Conservation (phyloP, 164 flowering plant species). For the Piper longum region DNA sequence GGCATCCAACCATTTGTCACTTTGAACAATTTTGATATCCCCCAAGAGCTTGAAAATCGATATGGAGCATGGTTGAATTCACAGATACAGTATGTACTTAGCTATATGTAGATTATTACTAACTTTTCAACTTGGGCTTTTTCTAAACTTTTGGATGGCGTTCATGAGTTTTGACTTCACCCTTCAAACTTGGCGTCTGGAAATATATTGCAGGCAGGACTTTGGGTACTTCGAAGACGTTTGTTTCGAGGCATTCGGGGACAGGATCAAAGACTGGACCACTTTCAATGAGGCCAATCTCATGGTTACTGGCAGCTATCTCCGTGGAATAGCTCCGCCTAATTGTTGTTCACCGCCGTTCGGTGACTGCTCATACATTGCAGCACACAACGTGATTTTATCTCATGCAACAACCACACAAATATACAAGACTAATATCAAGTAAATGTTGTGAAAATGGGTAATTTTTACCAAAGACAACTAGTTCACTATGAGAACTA, state of each 20-base stretch:
- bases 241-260: slow-evolving; percentile 5
- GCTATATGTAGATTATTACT: not conserved
- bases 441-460: no score
- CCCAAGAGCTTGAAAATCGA: slow-evolving; percentile 10
- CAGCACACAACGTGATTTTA: slow-evolving; percentile 6
- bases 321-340: slow-evolving; percentile 1
- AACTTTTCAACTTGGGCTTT: not conserved
- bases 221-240: slow-evolving; percentile 6
- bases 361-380: slow-evolving; percentile 9
- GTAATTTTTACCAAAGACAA: no score
- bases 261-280: slow-evolving; percentile 7
- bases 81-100: slow-evolving; percentile 3
- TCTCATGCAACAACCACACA: slow-evolving; percentile 5
- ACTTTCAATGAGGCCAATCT: slow-evolving; percentile 6
- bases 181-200: not conserved
- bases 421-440: slow-evolving; percentile 6
- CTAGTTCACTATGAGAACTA: no score
- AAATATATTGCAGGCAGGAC: slow-evolving; percentile 4
- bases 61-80: slow-evolving; percentile 11
- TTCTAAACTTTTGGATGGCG: no score
- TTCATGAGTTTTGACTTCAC: not conserved
- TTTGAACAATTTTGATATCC: slow-evolving; percentile 9
- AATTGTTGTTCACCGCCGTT: slow-evolving; percentile 2
- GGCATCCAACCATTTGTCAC: slow-evolving; percentile 11
- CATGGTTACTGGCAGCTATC: not conserved